phyloP scores from a whole-genome alignment of 2,329 filamentous ascomycete genomes.

The Alternaria postmessia region DNA sequence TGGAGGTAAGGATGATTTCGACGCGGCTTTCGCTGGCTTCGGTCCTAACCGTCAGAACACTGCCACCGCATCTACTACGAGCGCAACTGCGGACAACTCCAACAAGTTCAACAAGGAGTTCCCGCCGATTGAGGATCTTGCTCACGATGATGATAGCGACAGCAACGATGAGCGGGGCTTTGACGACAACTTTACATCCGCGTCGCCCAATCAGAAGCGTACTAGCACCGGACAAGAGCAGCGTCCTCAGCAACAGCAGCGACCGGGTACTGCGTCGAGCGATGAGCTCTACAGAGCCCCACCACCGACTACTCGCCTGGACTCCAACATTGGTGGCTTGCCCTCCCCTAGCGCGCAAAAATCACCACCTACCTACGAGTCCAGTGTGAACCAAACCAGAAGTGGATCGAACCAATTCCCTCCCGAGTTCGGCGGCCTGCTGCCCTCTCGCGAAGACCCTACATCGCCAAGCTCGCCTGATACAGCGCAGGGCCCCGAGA shows the following conservation, averaged over 20 bases:
- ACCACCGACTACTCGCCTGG: constrained; percentile 46
- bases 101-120: constrained; percentile 78
- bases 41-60: constrained; percentile 61
- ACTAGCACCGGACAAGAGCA: constrained; percentile 37
- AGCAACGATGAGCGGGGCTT: constrained; percentile 75
- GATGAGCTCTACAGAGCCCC: constrained; percentile 45
- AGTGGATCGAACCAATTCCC: constrained; percentile 58
- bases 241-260: constrained; percentile 35
- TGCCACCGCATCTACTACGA: constrained; percentile 46
- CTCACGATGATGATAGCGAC: constrained; percentile 84
- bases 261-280: constrained; percentile 38
- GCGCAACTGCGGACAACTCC: constrained; percentile 45
- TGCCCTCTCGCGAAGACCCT: constrained; percentile 64
- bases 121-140: constrained; percentile 89
- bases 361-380: constrained; percentile 66
- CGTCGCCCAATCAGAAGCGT: constrained; percentile 53
- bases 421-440: constrained; percentile 63
- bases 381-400: constrained; percentile 49
- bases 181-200: constrained; percentile 88
- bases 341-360: constrained; percentile 64
- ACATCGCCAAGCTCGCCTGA: constrained; percentile 50
- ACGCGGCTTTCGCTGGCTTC: constrained; percentile 84
- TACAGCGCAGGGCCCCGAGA: constrained; percentile 49
- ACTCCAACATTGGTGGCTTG: constrained; percentile 53
- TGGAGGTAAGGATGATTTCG: constrained; percentile 78